Base-by-base conservation (phyloP, 768 basidiomycete genomes). In the Leccinum broughii region DNA sequence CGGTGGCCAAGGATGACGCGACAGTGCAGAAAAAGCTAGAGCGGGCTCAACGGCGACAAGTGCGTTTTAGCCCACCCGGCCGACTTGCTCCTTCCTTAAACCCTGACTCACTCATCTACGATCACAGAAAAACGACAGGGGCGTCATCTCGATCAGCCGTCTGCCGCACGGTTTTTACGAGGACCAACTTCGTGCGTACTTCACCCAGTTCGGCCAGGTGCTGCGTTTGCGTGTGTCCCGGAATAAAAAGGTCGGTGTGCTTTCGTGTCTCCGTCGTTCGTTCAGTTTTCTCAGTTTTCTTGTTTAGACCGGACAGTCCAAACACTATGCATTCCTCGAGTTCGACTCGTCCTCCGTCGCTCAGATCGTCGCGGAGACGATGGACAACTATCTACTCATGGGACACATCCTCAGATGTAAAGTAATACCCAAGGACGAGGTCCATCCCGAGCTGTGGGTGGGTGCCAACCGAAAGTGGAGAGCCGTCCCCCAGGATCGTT, bases 101-200 rank as follows among this genome's bases (percentile, higher is more conserved):
- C 28, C 28, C 0, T 32, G 32, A 32, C 32, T 30, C 9, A 30
- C 62, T 59, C 58, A 58, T 24, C 34, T 50, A 14, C 39, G 34
- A 39, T 26, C 44, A 32, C 55, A 62, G 66, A 87, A 86, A 78
- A 79, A 80, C 64, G 86, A 93, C 65, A 84, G 83, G 46, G 97
- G 97, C 26, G 93, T 95, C 0, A 70, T 99, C 22, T 95, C 86
- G 78, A 81, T 99, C 56, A 89, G 95, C 15, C 88, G 95, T 60
- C 83, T 99, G 56, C 97, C 97, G 2, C 95, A 98, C 67, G 97
- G 97, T 22, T 98, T 99, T 77, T 96, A 93, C 76, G 97, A 99
- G 76, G 93, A 92, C 57, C 89, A 98, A 75, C 86, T 98, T 74
- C 86, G 85, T 63, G 87, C 85, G 2, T 98, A 98, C 77, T 97